phyloP scores from a whole-genome alignment of 768 basidiomycete genomes.

The Lactifluus piperatus region DNA sequence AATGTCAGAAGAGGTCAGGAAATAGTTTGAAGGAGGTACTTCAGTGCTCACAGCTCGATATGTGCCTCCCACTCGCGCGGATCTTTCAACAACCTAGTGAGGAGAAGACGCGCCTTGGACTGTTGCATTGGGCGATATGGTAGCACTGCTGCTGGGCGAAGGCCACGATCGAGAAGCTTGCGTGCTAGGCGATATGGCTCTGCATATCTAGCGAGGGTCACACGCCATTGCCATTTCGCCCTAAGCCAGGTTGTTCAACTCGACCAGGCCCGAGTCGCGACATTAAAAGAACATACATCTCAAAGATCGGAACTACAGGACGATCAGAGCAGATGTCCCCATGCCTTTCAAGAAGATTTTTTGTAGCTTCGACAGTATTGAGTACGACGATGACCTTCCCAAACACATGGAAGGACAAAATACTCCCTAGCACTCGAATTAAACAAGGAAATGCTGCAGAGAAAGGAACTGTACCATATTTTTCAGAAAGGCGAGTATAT shows the following conservation, averaged over 20 bases:
- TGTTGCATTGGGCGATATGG: neutral
- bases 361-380: conserved; percentile 35
- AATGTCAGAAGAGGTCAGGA: neutral
- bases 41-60: neutral
- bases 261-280: neutral
- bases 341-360: conserved; percentile 44
- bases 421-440: neutral
- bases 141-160: neutral
- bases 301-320: neutral
- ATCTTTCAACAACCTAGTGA: neutral
- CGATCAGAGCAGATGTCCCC: conserved; percentile 27
- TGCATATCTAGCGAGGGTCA: neutral
- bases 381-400: conserved; percentile 42
- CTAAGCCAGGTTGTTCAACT: neutral
- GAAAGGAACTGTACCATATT: neutral
- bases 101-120: neutral
- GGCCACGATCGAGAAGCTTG: neutral
- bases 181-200: neutral
- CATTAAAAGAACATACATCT: neutral
- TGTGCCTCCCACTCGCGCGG: neutral
- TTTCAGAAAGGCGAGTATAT: neutral
- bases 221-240: neutral
- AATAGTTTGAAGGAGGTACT: neutral
- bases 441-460: no score
- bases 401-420: conserved; percentile 28